Conservation (phyloP, 1,284 basidiomycete species). For the Boletellus deceptivus region DNA sequence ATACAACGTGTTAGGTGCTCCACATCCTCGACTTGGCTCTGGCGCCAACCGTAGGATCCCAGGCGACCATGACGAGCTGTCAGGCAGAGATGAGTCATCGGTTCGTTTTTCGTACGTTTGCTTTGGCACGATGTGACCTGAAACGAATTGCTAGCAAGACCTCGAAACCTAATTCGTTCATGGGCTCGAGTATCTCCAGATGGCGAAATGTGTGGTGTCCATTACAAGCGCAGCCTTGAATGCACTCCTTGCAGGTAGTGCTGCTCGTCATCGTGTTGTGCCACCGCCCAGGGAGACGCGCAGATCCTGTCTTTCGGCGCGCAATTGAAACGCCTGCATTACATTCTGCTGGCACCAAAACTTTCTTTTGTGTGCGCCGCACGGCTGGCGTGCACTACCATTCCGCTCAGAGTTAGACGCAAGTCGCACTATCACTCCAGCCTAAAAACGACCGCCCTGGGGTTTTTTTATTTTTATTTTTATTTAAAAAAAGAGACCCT, state of each 20-base stretch:
- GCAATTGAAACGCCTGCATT: conserved; percentile 8
- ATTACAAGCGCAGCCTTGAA: not conserved
- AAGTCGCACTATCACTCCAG: not conserved
- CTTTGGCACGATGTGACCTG: not conserved
- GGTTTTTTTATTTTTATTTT: no score
- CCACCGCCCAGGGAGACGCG: conserved; percentile 12
- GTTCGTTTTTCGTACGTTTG: not conserved
- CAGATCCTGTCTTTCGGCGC: conserved; percentile 4
- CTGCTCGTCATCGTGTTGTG: not conserved
- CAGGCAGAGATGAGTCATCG: not conserved
- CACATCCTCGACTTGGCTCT: not conserved
- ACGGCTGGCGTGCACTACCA: not conserved
- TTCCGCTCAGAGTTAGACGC: conserved; percentile 1
- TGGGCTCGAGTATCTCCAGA: not conserved
- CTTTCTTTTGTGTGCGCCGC: conserved; percentile 16
- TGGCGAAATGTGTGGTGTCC: not conserved
- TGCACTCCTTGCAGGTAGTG: not conserved
- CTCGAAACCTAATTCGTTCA: not conserved
- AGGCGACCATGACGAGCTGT: not conserved
- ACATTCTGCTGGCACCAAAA: conserved; percentile 14
- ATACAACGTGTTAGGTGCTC: not conserved
- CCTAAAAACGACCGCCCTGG: not conserved
- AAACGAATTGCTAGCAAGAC: not conserved
- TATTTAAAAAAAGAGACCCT: no score
- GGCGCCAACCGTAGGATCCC: not conserved